Evolutionary conservation across 2,329 filamentous ascomycete species (phyloP).

Genomic region (Nemania sp.): DNA sequence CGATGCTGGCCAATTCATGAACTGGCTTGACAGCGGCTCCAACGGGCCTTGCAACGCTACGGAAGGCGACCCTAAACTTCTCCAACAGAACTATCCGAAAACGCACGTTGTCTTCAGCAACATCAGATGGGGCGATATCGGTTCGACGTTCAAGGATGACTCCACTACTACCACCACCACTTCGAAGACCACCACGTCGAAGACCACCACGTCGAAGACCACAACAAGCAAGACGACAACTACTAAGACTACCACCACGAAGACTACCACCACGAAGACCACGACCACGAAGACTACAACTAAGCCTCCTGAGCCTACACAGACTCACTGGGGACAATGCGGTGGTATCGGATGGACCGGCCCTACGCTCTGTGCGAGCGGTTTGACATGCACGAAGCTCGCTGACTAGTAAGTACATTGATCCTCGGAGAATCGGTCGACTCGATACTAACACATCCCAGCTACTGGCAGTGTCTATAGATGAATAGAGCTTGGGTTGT

Average conservation of each 20-base stretch:
- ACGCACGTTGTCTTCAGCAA: conserved; percentile 39
- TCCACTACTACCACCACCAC: conserved; percentile 2
- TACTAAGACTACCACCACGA: not conserved
- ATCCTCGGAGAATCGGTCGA: not conserved
- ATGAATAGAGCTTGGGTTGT: not conserved
- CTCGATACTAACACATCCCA: not conserved
- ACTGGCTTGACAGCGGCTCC: conserved; percentile 58
- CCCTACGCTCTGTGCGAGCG: conserved; percentile 16
- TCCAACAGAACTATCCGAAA: conserved; percentile 27
- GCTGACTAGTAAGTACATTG: conserved; percentile 24
- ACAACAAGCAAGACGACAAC: conserved; percentile 6
- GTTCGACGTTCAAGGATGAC: conserved; percentile 23
- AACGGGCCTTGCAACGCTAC: conserved; percentile 59
- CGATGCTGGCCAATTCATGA: conserved; percentile 57
- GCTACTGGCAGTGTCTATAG: conserved; percentile 22
- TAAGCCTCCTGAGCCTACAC: not conserved
- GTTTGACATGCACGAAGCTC: conserved; percentile 11
- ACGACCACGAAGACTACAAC: conserved; percentile 5
- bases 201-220: conserved; percentile 12
- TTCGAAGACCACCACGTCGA: not conserved
- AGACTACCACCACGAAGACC: not conserved
- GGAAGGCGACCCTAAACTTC: conserved; percentile 53
- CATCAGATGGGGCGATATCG: conserved; percentile 38
- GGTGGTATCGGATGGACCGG: conserved; percentile 20
- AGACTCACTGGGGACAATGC: conserved; percentile 18